Conservation (phyloP, 2,329 filamentous ascomycete genomes). For the Aspergillus transmontanensis region DNA sequence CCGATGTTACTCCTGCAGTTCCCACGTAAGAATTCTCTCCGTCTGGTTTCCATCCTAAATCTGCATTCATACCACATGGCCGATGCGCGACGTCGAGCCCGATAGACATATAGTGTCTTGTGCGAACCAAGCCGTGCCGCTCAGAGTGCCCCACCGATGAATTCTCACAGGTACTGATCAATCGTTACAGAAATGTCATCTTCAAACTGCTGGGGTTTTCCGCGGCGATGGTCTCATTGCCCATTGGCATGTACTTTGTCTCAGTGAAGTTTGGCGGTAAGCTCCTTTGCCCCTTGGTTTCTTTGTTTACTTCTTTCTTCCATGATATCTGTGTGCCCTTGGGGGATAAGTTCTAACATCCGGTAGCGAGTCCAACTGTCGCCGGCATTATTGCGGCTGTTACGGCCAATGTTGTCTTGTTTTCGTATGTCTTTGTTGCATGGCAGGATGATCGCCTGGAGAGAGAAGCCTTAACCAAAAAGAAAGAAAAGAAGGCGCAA, state of each 20-base stretch:
- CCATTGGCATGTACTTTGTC: slow-evolving; percentile 86
- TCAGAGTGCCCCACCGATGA: not conserved
- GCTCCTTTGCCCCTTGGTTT: slow-evolving; percentile 21
- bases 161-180: not conserved
- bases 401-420: slow-evolving; percentile 86
- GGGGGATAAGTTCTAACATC: not conserved
- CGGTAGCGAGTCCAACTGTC: slow-evolving; percentile 81
- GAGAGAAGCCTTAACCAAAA: slow-evolving; percentile 65
- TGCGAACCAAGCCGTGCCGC: not conserved
- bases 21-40: slow-evolving; percentile 63
- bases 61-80: slow-evolving; percentile 13
- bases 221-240: slow-evolving; percentile 83
- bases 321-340: not conserved
- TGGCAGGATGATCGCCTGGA: slow-evolving; percentile 85
- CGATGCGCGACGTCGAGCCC: not conserved
- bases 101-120: not conserved
- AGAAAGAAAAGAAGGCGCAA: slow-evolving; percentile 55
- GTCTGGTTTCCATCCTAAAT: slow-evolving; percentile 4
- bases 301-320: not conserved
- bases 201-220: slow-evolving; percentile 89
- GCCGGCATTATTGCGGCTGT: slow-evolving; percentile 84
- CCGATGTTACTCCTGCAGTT: slow-evolving; percentile 79
- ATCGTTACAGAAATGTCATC: slow-evolving; percentile 70
- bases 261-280: slow-evolving; percentile 79
- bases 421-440: slow-evolving; percentile 88